A percentile compares a stretch with the other conserved stretches of the same genome.
Conservation (phyloP, 805 yeast species). For the Hanseniaspora lindneri region DNA sequence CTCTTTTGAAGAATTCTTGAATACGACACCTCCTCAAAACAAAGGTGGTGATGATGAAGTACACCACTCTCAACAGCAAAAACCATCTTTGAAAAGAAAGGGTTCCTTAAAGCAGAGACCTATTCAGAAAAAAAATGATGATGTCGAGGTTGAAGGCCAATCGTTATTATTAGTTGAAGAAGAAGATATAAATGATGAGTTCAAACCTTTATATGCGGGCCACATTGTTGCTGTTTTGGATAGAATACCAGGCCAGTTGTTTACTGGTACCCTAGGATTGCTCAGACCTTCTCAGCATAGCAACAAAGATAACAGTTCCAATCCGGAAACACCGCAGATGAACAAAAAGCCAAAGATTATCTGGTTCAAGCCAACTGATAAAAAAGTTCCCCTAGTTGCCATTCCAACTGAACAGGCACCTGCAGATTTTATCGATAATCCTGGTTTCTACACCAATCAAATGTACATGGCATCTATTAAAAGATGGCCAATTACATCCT, state of each 20-base stretch:
- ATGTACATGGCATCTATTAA: slow-evolving; percentile 89
- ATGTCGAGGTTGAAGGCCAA: slow-evolving; percentile 97
- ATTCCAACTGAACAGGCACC: slow-evolving; percentile 99
- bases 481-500: slow-evolving; percentile 97
- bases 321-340: slow-evolving; percentile 20
- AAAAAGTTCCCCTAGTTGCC: slow-evolving; percentile 93
- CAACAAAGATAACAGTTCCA: slow-evolving; percentile 20
- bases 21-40: slow-evolving; percentile 33
- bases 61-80: neutral
- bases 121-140: slow-evolving; percentile 93
- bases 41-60: slow-evolving; percentile 17
- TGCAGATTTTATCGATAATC: slow-evolving; percentile 83
- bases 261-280: slow-evolving; percentile 86
- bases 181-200: slow-evolving; percentile 85
- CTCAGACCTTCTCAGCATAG: slow-evolving; percentile 74
- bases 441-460: slow-evolving; percentile 66
- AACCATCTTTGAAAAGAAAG: slow-evolving; percentile 44
- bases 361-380: slow-evolving; percentile 98
- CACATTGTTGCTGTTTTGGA: slow-evolving; percentile 97
- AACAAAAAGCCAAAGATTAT: slow-evolving; percentile 79
- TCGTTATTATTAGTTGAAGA: slow-evolving; percentile 83
- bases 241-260: slow-evolving; percentile 91
- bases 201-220: slow-evolving; percentile 90
- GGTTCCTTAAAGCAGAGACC: slow-evolving; percentile 93
- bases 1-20: slow-evolving; percentile 22